These are phyloP conservation scores for Gomphus bonarii DNA, from an alignment of 1,284 basidiomycete genomes.

Conservation along the genomic window DNA sequence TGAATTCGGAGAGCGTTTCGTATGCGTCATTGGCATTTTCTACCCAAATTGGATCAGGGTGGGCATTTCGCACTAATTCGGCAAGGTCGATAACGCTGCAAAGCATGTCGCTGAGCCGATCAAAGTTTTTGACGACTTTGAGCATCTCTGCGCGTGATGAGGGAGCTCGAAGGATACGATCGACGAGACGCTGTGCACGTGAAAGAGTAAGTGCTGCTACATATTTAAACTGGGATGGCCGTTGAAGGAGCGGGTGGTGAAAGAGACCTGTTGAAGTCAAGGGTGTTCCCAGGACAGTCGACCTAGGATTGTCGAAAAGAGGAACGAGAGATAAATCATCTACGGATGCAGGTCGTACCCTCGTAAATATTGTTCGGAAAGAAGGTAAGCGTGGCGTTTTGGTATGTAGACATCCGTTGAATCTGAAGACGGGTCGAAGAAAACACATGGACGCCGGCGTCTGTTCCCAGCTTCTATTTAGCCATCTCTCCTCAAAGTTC, in stretches of 20 bases:
- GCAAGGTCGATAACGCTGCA: constrained; percentile 96
- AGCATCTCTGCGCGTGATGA: constrained; percentile 63
- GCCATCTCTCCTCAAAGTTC: no score
- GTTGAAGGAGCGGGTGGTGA: constrained; percentile 49
- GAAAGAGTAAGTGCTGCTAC: constrained; percentile 63
- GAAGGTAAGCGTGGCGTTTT: constrained; percentile 1
- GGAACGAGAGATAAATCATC: constrained; percentile 56
- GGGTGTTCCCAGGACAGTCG: constrained; percentile 25
- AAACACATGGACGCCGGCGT: background rate
- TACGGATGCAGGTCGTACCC: constrained; percentile 39
- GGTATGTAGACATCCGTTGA: constrained; percentile 33
- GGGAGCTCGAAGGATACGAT: constrained; percentile 57
- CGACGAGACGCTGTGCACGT: constrained; percentile 64
- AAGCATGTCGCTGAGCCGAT: constrained; percentile 88
- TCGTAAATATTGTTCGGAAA: constrained; percentile 26
- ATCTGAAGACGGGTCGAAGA: constrained; percentile 23
- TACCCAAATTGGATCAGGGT: constrained; percentile 82
- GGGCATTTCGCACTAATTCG: constrained; percentile 87
- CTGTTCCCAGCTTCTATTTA: background rate
- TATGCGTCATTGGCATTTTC: constrained; percentile 81
- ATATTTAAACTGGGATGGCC: constrained; percentile 49
- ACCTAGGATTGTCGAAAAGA: constrained; percentile 60
- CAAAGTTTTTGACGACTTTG: constrained; percentile 87
- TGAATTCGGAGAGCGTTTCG: constrained; percentile 88
- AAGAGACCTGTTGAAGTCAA: constrained; percentile 61